phyloP scores from a whole-genome alignment of 139 green algal genomes.

The Chlamydomonas asymmetrica region DNA sequence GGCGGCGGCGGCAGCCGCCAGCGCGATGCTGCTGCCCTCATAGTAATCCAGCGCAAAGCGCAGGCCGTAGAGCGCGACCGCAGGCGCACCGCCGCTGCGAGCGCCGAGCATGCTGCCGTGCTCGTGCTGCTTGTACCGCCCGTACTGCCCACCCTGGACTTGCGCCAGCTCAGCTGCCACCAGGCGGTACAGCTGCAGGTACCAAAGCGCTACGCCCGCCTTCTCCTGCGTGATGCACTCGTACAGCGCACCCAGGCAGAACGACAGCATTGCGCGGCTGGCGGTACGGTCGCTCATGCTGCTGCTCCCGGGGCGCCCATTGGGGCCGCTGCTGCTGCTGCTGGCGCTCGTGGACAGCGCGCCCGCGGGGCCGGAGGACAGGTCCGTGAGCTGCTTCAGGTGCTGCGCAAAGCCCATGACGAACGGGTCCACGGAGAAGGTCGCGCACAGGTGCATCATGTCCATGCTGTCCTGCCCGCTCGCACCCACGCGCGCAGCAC shows the following conservation, averaged over 20 bases:
- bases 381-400: slow-evolving; percentile 26
- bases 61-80: slow-evolving; percentile 49
- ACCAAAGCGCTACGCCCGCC: slow-evolving; percentile 42
- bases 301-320: neutral
- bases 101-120: neutral
- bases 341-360: neutral
- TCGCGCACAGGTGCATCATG: slow-evolving; percentile 67
- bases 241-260: slow-evolving; percentile 57
- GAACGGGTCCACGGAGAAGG: slow-evolving; percentile 69
- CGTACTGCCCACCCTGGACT: neutral
- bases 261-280: slow-evolving; percentile 33
- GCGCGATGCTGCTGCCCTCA: neutral
- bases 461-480: slow-evolving; percentile 31
- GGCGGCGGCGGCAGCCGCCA: neutral
- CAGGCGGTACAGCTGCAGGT: slow-evolving; percentile 60
- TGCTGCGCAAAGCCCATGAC: slow-evolving; percentile 67
- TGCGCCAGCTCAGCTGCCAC: neutral
- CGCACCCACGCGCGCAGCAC: neutral
- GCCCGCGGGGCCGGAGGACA: neutral
- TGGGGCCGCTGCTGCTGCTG: neutral
- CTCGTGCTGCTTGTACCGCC: neutral
- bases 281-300: slow-evolving; percentile 3
- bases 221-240: slow-evolving; percentile 77
- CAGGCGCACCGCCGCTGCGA: neutral
- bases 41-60: slow-evolving; percentile 41